These are phyloP conservation scores for Geotrichum siamense DNA, from an alignment of 1,139 yeast genomes.

Conservation along the genomic window DNA sequence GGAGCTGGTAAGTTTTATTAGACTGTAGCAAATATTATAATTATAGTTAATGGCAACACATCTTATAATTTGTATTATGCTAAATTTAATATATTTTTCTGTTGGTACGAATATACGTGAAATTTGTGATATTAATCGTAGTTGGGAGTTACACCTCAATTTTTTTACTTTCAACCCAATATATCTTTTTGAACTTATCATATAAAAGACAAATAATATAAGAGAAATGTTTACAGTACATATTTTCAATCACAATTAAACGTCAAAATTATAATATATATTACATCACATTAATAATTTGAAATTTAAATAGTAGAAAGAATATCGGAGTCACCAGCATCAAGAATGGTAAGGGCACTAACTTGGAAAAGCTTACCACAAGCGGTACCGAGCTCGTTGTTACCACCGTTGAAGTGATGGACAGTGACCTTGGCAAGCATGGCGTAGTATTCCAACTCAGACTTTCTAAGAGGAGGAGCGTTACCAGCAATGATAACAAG, in stretches of 20 bases:
- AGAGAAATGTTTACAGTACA: background rate
- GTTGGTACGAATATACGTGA: no score
- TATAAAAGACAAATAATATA: no score
- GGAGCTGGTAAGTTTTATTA: no score
- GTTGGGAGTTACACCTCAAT: no score
- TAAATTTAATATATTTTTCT: no score
- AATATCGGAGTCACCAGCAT: conserved; percentile 99
- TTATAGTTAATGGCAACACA: no score
- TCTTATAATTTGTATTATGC: no score
- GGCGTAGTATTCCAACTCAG: conserved; percentile 99
- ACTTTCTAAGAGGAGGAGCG: conserved; percentile 99
- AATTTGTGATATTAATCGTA: no score
- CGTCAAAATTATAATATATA: background rate
- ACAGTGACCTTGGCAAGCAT: conserved; percentile 98
- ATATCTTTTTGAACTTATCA: no score
- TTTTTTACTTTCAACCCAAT: no score
- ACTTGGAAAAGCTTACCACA: conserved; percentile 99
- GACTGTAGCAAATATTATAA: no score
- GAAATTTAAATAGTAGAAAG: conserved; percentile 42
- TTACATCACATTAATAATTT: conserved; percentile 1
- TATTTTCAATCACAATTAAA: background rate
- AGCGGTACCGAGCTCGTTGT: conserved; percentile 99
- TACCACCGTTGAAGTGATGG: conserved; percentile 98
- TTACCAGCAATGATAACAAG: conserved; percentile 96
- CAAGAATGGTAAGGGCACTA: conserved; percentile 91